Conservation (phyloP, 1,139 yeast genomes). For the Yamadazyma blattariae region DNA sequence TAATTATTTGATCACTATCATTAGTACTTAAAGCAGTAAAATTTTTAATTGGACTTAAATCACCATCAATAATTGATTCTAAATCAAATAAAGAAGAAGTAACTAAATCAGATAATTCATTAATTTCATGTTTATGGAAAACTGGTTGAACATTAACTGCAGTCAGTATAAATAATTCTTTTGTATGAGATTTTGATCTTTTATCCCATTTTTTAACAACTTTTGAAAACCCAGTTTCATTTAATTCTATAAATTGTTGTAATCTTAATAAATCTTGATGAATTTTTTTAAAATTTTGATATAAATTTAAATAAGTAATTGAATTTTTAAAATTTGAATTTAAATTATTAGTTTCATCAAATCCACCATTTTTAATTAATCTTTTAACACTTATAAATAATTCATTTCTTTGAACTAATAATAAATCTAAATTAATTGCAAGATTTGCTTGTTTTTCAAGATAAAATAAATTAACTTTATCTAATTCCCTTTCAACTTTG, state of each 20-base stretch:
- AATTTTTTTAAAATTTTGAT: slow-evolving; percentile 86
- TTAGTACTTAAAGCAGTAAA: slow-evolving; percentile 6
- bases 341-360: slow-evolving; percentile 11
- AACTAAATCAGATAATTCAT: slow-evolving; percentile 79
- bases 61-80: slow-evolving; percentile 85
- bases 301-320: slow-evolving; percentile 50
- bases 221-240: slow-evolving; percentile 93
- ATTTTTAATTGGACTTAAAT: slow-evolving; percentile 25
- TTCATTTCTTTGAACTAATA: slow-evolving; percentile 69
- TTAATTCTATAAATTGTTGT: slow-evolving; percentile 89
- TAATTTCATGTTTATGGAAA: slow-evolving; percentile 85
- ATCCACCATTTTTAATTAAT: slow-evolving; percentile 13
- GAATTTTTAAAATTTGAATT: slow-evolving; percentile 39
- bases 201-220: slow-evolving; percentile 98
- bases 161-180: slow-evolving; percentile 83
- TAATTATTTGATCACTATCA: slow-evolving; percentile 5
- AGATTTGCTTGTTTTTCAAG: slow-evolving; percentile 87
- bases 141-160: slow-evolving; percentile 97
- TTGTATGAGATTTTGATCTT: slow-evolving; percentile 89
- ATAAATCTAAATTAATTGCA: slow-evolving; percentile 71
- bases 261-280: slow-evolving; percentile 83
- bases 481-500: slow-evolving; percentile 88
- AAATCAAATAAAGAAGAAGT: slow-evolving; percentile 76
- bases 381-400: slow-evolving; percentile 41
- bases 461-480: slow-evolving; percentile 87